Base-by-base conservation (phyloP, 2,329 filamentous ascomycete species). In the Botrytis fabae region DNA sequence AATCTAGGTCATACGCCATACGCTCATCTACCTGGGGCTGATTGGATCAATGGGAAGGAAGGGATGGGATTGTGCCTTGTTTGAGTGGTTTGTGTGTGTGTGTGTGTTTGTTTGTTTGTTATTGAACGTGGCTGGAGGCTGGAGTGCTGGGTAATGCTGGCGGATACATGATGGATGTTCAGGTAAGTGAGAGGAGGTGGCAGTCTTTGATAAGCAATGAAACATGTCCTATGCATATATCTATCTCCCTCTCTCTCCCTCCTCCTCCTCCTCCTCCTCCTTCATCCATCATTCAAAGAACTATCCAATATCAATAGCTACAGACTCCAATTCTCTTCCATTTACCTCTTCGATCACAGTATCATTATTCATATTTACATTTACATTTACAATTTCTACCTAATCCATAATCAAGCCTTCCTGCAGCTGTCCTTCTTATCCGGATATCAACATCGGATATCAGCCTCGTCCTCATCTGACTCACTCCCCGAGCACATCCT, bases 381-480 rank as follows among this genome's bases (percentile, higher is more conserved):
- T 60, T 60, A 20, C 66, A 54, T 16, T 60, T 32, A 42, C 25
- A 12, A 60, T 8, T 42, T 60, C 35, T 22, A 68, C 46, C 32
- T 66, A 68, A 68, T 68, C 62, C 35, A 54, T 68, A 68, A 68
- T 68, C n/a, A 20, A 54, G 32, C 22, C 46, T 40, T 14, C 64
- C 6, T 51, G 16, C 46, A 54, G 14, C 44, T 57, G 57, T 69
- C 65, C 48, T 57, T 51, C 65, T 69, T 57, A 69, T 69, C 65
- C 65, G 48, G 12, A 32, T 32, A 57, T 42, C 48, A 57, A 57
- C 38, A 32, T 57, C 51, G 35, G 65, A 57, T 14, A 54, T 68
- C 65, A 69, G 65, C 65, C 65, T 69, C 48, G 22, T 16, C 65
- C 65, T 57, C 48, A 40, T 25, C 68, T 70, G 54, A 70, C 54